These are phyloP conservation scores for Closterium sp. DNA, from an alignment of 139 green algal genomes.

Conservation along the genomic window DNA sequence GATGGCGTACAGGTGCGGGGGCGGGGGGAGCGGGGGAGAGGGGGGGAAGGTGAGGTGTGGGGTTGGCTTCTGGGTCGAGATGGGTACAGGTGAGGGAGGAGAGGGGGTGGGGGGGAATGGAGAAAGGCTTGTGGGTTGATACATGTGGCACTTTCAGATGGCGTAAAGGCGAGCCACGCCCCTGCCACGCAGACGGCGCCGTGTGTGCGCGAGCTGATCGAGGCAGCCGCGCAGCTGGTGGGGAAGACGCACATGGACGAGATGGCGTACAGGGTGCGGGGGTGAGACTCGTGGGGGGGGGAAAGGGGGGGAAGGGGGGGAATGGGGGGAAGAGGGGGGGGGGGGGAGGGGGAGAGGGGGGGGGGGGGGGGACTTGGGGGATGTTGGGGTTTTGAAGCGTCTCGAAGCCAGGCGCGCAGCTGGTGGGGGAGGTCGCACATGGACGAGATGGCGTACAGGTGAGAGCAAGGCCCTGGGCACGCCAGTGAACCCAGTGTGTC, in stretches of 20 bases:
- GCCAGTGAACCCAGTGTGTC: constrained; percentile 78
- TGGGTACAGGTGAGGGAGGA: too few relatives aligned
- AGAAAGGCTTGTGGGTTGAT: too few relatives aligned
- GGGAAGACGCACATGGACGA: constrained; percentile 94
- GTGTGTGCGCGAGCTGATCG: constrained; percentile 70
- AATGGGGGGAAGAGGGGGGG: too few relatives aligned
- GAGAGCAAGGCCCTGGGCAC: constrained; percentile 76
- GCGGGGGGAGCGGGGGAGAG: background rate
- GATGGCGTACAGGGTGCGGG: constrained; percentile 67
- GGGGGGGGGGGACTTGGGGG: background rate
- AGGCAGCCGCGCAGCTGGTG: constrained; percentile 66
- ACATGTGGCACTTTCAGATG: too few relatives aligned
- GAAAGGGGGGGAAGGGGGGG: too few relatives aligned
- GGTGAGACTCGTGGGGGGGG: background rate
- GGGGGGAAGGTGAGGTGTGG: background rate
- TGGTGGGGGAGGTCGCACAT: constrained; percentile 83
- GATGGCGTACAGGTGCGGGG: constrained; percentile 69
- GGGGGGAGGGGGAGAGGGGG: too few relatives aligned
- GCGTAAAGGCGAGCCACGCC: constrained; percentile 64
- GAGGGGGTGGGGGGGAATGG: too few relatives aligned
- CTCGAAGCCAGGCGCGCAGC: too few relatives aligned
- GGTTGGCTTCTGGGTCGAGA: background rate
- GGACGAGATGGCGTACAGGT: constrained; percentile 86
- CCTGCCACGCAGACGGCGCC: constrained; percentile 59
- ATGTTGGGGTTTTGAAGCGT: too few relatives aligned